Percentiles rank a stretch among this genome's conserved stretches.
Conservation (phyloP, 495 filamentous ascomycete species). For the Aspergillus egyptiacus region DNA sequence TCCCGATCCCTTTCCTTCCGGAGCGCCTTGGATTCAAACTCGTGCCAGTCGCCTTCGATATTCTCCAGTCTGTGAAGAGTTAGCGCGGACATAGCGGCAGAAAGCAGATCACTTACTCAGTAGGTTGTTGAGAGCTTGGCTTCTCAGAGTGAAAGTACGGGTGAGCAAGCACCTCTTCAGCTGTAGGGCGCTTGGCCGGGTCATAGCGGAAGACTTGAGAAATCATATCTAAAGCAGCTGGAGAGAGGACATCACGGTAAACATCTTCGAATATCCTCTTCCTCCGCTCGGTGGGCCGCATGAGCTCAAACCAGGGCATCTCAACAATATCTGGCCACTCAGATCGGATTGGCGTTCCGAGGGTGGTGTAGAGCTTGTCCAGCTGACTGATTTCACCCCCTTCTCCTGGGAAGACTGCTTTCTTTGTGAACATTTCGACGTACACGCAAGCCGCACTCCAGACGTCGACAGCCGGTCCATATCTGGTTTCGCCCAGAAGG, state of each 20-base stretch:
- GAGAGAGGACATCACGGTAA: constrained; percentile 66
- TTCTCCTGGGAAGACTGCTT: constrained; percentile 93
- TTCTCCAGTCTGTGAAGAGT: constrained; percentile 58
- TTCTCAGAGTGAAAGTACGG: constrained; percentile 84
- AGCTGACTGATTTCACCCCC: constrained; percentile 92
- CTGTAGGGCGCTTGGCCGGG: constrained; percentile 75
- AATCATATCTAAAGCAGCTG: constrained; percentile 77
- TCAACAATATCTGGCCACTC: constrained; percentile 86
- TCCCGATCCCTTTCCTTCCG: constrained; percentile 88
- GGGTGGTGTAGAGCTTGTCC: constrained; percentile 88
- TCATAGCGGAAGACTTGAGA: constrained; percentile 80
- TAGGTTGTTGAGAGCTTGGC: constrained; percentile 68
- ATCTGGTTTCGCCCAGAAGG: constrained; percentile 87
- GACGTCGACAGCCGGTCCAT: constrained; percentile 91
- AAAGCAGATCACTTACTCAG: constrained; percentile 60
- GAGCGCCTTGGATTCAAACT: constrained; percentile 95
- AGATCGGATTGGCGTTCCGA: constrained; percentile 77
- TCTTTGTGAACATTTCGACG: constrained; percentile 92
- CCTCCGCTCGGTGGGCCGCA: constrained; percentile 67
- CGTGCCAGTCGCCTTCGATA: constrained; percentile 95
- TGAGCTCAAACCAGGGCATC: constrained; percentile 93
- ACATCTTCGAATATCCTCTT: constrained; percentile 77
- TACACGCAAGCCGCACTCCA: constrained; percentile 98
- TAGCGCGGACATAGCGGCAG: constrained; percentile 10
- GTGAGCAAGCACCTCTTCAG: constrained; percentile 80